phyloP scores from a whole-genome alignment of 179 eudicot genomes.

The Actinidia arguta region DNA sequence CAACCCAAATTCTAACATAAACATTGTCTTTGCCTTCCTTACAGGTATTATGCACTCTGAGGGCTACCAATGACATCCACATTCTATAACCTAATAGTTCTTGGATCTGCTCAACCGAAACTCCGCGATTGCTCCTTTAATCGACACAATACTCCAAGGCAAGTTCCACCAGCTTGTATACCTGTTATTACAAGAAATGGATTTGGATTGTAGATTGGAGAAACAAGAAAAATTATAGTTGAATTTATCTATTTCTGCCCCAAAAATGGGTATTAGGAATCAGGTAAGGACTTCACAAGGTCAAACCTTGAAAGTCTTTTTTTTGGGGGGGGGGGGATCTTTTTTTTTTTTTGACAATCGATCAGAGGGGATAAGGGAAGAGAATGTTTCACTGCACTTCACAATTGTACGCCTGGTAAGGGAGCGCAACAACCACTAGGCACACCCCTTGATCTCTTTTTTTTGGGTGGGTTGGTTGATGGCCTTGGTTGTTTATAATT shows the following conservation, averaged over 20 bases:
- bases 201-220: neutral
- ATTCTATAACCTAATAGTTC: neutral
- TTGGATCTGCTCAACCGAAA: constrained; percentile 8
- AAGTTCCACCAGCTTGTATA: neutral
- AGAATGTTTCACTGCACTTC: too few species aligned
- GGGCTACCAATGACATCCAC: constrained; percentile 18
- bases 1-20: too few species aligned
- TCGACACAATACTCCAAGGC: neutral
- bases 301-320: neutral
- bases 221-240: neutral
- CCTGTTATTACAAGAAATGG: neutral
- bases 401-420: too few species aligned
- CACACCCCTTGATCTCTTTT: too few species aligned
- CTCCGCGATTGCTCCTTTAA: neutral
- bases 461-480: too few species aligned
- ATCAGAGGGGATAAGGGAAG: too few species aligned
- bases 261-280: neutral
- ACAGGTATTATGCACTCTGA: constrained; percentile 6
- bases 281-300: neutral
- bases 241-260: neutral
- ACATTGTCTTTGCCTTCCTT: neutral
- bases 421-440: too few species aligned
- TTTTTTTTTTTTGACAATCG: too few species aligned
- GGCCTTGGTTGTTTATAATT: too few species aligned
- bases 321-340: too few species aligned